Conservation (phyloP, 139 green algal species). For the Klebsormidium nitens region DNA sequence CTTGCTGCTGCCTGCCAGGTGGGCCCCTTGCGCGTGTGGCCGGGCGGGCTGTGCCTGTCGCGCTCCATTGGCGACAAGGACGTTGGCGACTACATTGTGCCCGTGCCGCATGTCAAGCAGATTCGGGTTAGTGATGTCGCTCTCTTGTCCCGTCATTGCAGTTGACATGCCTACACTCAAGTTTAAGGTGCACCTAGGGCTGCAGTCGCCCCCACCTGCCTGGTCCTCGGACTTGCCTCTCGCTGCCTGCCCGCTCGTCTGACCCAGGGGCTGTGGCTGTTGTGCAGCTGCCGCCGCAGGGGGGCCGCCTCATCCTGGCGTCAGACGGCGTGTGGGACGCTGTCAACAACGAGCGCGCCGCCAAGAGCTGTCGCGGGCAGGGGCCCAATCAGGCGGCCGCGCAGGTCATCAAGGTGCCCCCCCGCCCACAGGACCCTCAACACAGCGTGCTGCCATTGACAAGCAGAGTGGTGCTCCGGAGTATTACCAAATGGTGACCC, state of each 20-base stretch:
- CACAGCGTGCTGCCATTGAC: no score
- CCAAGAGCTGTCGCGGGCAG: background rate
- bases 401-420: conserved; percentile 2
- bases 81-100: conserved; percentile 48
- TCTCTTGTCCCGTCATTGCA: no score
- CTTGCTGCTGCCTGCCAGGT: no score
- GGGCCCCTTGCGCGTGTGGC: conserved; percentile 81
- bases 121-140: conserved; percentile 9
- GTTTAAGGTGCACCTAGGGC: no score
- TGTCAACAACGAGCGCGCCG: conserved; percentile 31
- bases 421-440: no score
- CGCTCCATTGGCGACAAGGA: conserved; percentile 79
- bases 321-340: conserved; percentile 83
- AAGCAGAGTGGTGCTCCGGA: no score
- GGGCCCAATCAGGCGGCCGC: background rate
- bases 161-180: no score
- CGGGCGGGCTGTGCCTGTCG: conserved; percentile 77
- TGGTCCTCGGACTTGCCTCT: no score
- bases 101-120: conserved; percentile 16
- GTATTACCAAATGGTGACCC: no score
- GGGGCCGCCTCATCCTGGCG: conserved; percentile 64
- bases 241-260: no score
- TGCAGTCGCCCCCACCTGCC: no score
- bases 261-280: background rate
- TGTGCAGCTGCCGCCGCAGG: conserved; percentile 52